Conservation (phyloP, 257 asterid species). For the Forsythia suspensa region DNA sequence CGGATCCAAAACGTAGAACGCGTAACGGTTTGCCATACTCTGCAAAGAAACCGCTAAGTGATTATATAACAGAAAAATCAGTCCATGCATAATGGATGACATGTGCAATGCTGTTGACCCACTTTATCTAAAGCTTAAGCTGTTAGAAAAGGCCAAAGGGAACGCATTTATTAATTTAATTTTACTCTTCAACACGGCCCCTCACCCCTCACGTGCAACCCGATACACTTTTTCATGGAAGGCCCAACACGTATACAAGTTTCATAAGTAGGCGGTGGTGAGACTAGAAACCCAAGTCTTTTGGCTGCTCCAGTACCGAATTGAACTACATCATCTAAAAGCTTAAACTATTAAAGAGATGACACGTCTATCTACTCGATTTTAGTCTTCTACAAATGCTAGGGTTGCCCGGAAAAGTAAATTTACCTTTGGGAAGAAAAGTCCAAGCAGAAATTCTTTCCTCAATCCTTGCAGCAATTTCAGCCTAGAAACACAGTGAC, state of each 20-base stretch:
- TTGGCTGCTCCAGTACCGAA: neutral
- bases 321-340: neutral
- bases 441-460: conserved; percentile 90
- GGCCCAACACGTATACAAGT: neutral
- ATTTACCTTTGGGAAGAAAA: conserved; percentile 74
- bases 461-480: conserved; percentile 56
- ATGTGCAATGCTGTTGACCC: neutral
- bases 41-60: conserved; percentile 29
- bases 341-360: neutral
- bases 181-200: neutral
- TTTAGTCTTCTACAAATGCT: neutral
- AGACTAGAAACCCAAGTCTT: neutral
- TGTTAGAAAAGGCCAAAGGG: neutral
- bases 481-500: conserved; percentile 49
- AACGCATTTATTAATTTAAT: neutral
- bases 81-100: neutral
- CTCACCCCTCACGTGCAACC: neutral
- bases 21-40: conserved; percentile 57
- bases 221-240: neutral
- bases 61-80: neutral
- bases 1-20: conserved; percentile 48
- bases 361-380: neutral
- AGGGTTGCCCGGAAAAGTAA: conserved; percentile 8
- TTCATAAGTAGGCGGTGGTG: neutral
- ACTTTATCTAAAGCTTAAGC: neutral